These are phyloP conservation scores for Mrakia hoshinonis DNA, from an alignment of 768 basidiomycete genomes.

Conservation along the genomic window DNA sequence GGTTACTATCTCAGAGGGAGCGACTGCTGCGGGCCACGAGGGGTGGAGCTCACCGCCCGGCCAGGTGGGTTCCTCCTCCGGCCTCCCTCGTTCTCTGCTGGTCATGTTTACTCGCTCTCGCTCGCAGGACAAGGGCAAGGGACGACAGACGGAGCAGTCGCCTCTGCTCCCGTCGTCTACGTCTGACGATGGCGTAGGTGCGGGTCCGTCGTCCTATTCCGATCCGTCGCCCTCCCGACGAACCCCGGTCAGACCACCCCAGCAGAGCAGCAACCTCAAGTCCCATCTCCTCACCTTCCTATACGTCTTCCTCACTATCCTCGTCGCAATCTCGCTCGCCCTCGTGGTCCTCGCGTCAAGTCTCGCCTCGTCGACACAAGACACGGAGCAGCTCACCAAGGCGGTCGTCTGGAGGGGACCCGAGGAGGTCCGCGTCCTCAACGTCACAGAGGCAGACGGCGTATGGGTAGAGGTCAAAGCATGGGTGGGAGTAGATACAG, in stretches of 20 bases:
- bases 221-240: background rate
- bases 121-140: background rate
- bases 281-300: background rate
- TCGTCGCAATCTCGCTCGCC: constrained; percentile 32
- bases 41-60: too few species aligned
- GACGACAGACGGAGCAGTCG: background rate
- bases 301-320: constrained; percentile 30
- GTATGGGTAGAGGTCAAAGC: constrained; percentile 35
- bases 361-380: constrained; percentile 34
- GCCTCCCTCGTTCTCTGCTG: too few species aligned
- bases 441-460: constrained; percentile 36
- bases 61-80: too few species aligned
- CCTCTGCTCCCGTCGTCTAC: background rate
- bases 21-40: too few species aligned
- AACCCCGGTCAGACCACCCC: background rate
- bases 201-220: background rate
- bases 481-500: constrained; percentile 36
- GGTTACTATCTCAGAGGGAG: too few species aligned
- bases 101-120: background rate
- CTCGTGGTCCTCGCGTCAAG: constrained; percentile 33
- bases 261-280: constrained; percentile 24
- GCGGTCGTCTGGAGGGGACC: constrained; percentile 36
- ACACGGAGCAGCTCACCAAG: constrained; percentile 32
- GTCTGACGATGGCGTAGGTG: background rate
- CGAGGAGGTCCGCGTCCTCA: constrained; percentile 34